phyloP scores from a whole-genome alignment of 495 filamentous ascomycete species.

The Echria macrotheca region DNA sequence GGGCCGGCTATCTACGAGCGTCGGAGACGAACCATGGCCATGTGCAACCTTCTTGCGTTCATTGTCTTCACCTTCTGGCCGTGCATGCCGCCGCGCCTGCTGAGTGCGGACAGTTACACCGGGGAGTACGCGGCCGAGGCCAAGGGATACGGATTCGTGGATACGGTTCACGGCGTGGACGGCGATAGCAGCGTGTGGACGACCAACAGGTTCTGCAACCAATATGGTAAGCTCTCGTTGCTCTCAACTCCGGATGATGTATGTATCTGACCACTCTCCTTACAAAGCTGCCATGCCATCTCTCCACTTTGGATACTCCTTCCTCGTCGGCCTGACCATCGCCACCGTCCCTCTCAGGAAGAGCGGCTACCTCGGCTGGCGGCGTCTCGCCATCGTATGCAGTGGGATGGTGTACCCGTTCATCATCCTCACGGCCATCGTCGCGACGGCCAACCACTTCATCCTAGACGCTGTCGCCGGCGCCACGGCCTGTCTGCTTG shows the following conservation, averaged over 20 bases:
- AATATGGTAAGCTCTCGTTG: slow-evolving; percentile 8
- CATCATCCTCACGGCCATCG: slow-evolving; percentile 60
- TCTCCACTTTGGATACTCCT: slow-evolving; percentile 74
- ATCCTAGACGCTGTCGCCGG: slow-evolving; percentile 67
- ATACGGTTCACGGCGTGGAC: slow-evolving; percentile 67
- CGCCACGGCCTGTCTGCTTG: slow-evolving; percentile 30
- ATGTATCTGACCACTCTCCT: background rate
- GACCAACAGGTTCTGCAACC: slow-evolving; percentile 61
- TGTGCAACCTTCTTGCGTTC: slow-evolving; percentile 73
- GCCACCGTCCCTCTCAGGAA: slow-evolving; percentile 32
- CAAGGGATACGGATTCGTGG: slow-evolving; percentile 59
- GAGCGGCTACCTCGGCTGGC: slow-evolving; percentile 22
- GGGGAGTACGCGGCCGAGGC: slow-evolving; percentile 24
- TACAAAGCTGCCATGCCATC: slow-evolving; percentile 66
- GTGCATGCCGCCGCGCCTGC: slow-evolving; percentile 73
- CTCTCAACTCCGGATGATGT: background rate
- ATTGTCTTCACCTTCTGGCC: slow-evolving; percentile 73
- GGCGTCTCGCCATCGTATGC: slow-evolving; percentile 29
- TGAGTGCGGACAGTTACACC: slow-evolving; percentile 44
- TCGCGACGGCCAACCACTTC: slow-evolving; percentile 71
- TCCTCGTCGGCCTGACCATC: slow-evolving; percentile 68
- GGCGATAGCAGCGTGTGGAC: slow-evolving; percentile 58
- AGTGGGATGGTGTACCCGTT: slow-evolving; percentile 61
- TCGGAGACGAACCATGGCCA: slow-evolving; percentile 58
- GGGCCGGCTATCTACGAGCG: slow-evolving; percentile 25